Evolutionary conservation across 805 yeast species (phyloP), one percentile per base, ranked within the genome.

Genomic region (Schwanniomyces sp.): DNA sequence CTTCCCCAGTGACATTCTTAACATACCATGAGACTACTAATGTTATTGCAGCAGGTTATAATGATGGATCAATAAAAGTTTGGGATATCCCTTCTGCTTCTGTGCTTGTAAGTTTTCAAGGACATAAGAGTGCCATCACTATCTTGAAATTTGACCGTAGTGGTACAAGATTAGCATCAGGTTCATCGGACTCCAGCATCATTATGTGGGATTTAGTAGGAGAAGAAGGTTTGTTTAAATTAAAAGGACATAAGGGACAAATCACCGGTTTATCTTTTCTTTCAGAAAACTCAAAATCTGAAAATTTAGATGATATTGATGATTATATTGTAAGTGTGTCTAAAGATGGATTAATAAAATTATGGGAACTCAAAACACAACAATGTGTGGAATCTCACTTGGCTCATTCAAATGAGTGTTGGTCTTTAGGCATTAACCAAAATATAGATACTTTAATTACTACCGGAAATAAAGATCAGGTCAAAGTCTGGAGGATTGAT

Each of bases 151-250:
- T 92, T 59, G 97, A 91, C 62, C 57, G 64, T 12, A 83, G 85
- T 34, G 98, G 98, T 40, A 91, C 98, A 0, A 75, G 94, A 52
- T 71, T 94, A 14, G 79, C 85, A 28, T 87, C 96, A 5, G 99
- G 98, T 2, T 85, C 96, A 0, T 79, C 80, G 42, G 99, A 94
- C 66, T 79, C 97, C 4, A 75, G 81, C 46, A 81, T 92, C 29
- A 86, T 94, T 52, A 76, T 91, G 55, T 94, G 99, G 99, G 99
- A 94, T 70, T 78, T 94, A 46, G 91, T 94, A 12, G 87, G 89
- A 8, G 99, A 94, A 72, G 83, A 80, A 25, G 99, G 99, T 10
- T 68, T 92, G 29, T 88, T 81, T 70, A 86, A 92, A 58, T 76
- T 94, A 50, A 82, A 88, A 63, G 91, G 97, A 5, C 99, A 94